These are phyloP conservation scores for Trichomonascaceae sp. DNA, from an alignment of 1,139 yeast genomes.

Conservation along the genomic window DNA sequence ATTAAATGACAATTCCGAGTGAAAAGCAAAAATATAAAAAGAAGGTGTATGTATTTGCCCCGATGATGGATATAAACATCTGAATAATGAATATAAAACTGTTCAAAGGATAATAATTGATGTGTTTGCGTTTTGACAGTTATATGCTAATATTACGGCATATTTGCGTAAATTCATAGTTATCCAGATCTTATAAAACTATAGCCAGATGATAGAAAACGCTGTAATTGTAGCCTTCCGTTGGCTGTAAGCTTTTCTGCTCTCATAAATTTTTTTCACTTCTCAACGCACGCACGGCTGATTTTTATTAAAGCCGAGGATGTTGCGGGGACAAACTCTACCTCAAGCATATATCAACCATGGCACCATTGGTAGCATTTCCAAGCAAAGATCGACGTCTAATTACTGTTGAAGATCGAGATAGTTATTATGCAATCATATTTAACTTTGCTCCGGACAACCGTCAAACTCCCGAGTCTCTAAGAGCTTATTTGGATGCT, in stretches of 20 bases:
- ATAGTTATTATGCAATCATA: slow-evolving; percentile 28
- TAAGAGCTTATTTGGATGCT: slow-evolving; percentile 31
- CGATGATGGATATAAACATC: neutral
- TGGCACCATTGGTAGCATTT: slow-evolving; percentile 5
- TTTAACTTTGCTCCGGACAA: slow-evolving; percentile 34
- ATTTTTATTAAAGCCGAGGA: neutral
- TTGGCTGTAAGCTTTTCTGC: neutral
- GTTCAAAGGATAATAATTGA: too few relatives aligned
- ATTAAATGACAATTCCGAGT: slow-evolving; percentile 14
- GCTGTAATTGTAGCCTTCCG: too few relatives aligned
- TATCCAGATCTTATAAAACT: too few relatives aligned
- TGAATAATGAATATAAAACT: neutral
- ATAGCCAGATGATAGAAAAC: too few relatives aligned
- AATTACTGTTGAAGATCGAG: slow-evolving; percentile 9
- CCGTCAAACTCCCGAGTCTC: slow-evolving; percentile 29
- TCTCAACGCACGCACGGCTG: neutral
- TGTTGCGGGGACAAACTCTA: neutral
- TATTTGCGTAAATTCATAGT: too few relatives aligned
- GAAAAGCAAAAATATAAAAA: neutral
- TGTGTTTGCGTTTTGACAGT: too few relatives aligned
- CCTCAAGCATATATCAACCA: neutral
- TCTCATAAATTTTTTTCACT: neutral
- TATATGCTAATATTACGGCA: neutral
- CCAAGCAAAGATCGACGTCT: slow-evolving; percentile 5
- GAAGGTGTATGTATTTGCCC: neutral